phyloP scores from a whole-genome alignment of 2,329 filamentous ascomycete genomes.

The Hymenoscyphus fraxineus region DNA sequence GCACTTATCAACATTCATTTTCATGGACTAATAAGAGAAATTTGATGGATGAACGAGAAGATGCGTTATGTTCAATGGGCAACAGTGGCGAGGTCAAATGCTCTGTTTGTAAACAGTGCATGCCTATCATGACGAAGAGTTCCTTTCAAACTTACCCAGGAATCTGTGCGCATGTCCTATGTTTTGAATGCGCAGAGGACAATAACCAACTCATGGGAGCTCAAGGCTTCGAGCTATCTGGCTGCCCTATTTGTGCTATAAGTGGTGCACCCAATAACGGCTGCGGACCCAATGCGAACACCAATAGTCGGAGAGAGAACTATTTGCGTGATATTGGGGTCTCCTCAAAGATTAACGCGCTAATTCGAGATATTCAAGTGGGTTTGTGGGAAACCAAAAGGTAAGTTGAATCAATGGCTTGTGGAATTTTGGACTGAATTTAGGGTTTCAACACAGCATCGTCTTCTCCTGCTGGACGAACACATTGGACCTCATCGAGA shows the following conservation, averaged over 20 bases:
- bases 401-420: neutral
- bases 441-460: conserved; percentile 37
- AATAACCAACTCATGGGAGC: neutral
- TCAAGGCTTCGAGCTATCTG: neutral
- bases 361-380: neutral
- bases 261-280: neutral
- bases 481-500: conserved; percentile 32
- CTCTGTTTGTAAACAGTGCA: neutral
- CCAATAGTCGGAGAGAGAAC: neutral
- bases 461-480: conserved; percentile 23
- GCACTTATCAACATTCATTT: conserved; percentile 9
- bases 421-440: conserved; percentile 34
- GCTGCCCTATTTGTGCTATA: neutral
- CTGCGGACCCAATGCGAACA: neutral
- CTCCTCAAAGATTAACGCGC: neutral
- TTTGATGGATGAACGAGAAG: neutral
- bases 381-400: neutral
- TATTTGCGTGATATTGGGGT: neutral
- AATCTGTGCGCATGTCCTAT: neutral
- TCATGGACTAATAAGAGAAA: neutral
- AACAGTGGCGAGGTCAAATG: neutral
- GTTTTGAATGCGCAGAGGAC: neutral
- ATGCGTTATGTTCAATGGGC: neutral
- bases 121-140: neutral
- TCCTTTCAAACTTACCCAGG: neutral